Evolutionary conservation across 257 asterid genomes (phyloP).

Genomic region (Mentha longifolia): DNA sequence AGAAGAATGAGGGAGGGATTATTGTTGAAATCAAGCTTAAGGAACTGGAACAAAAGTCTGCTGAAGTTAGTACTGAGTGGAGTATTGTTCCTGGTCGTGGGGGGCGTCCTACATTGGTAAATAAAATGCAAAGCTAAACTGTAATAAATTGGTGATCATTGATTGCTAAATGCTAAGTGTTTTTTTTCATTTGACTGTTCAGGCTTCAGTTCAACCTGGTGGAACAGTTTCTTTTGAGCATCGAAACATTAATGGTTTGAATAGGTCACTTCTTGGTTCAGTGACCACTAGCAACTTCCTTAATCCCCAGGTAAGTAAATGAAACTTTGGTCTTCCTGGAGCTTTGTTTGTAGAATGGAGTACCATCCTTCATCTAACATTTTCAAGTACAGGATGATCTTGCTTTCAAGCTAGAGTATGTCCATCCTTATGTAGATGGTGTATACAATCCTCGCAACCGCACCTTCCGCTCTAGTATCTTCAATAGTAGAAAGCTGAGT

Average conservation of each 20-base stretch:
- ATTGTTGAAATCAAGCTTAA: constrained; percentile 89
- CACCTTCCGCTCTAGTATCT: constrained; percentile 87
- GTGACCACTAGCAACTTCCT: constrained; percentile 96
- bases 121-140: constrained; percentile 1
- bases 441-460: constrained; percentile 88
- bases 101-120: constrained; percentile 95
- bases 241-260: constrained; percentile 85
- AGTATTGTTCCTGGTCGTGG: constrained; percentile 97
- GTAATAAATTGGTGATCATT: constrained; percentile 22
- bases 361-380: not conserved
- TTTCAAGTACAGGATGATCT: constrained; percentile 80
- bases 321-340: constrained; percentile 19
- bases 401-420: constrained; percentile 93
- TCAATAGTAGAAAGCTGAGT: constrained; percentile 93
- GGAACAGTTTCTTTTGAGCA: constrained; percentile 99
- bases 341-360: constrained; percentile 19
- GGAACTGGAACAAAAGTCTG: constrained; percentile 96
- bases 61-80: constrained; percentile 99
- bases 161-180: constrained; percentile 26
- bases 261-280: constrained; percentile 93
- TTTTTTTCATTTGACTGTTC: constrained; percentile 34
- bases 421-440: constrained; percentile 94
- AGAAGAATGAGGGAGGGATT: constrained; percentile 94
- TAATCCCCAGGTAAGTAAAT: constrained; percentile 87
- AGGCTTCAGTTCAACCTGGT: constrained; percentile 99